phyloP scores from a whole-genome alignment of 768 basidiomycete genomes.

The Leucocoprinus birnbaumii region DNA sequence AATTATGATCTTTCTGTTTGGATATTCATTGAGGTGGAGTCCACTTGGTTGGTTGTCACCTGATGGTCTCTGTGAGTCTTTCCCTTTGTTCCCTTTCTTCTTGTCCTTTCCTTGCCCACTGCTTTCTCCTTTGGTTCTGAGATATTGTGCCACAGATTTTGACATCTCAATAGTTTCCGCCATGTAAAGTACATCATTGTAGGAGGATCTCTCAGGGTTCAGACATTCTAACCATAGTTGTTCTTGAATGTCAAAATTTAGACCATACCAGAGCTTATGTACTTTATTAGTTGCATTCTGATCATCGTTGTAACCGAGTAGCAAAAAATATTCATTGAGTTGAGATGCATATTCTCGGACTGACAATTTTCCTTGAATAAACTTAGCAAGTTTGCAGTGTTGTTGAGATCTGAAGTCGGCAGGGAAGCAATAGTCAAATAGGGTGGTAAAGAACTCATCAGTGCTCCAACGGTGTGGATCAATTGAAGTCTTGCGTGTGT shows the following conservation, averaged over 20 bases:
- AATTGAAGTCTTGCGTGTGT: slow-evolving; percentile 22
- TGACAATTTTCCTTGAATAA: slow-evolving; percentile 21
- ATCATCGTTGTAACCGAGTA: slow-evolving; percentile 26
- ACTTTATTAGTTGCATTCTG: slow-evolving; percentile 19
- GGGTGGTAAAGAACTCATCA: slow-evolving; percentile 21
- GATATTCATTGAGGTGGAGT: too few relatives aligned
- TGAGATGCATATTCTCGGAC: slow-evolving; percentile 31
- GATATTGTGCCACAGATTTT: neutral
- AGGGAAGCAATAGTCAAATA: slow-evolving; percentile 37
- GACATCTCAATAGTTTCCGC: slow-evolving; percentile 32
- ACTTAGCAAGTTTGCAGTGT: slow-evolving; percentile 17
- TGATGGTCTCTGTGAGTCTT: too few relatives aligned
- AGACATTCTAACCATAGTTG: slow-evolving; percentile 26
- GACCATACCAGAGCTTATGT: slow-evolving; percentile 31
- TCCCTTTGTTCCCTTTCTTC: too few relatives aligned
- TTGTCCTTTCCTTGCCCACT: neutral
- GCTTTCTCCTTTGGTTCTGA: neutral
- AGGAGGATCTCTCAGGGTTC: slow-evolving; percentile 20
- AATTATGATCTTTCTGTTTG: too few relatives aligned
- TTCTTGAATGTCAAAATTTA: slow-evolving; percentile 20
- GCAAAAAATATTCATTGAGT: slow-evolving; percentile 27
- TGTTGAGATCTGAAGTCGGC: slow-evolving; percentile 21
- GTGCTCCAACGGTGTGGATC: slow-evolving; percentile 22
- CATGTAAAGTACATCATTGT: slow-evolving; percentile 20
- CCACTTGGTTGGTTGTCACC: too few relatives aligned